These are phyloP conservation scores for Tulasnella sp. DNA, from an alignment of 768 basidiomycete species.

Conservation along the genomic window DNA sequence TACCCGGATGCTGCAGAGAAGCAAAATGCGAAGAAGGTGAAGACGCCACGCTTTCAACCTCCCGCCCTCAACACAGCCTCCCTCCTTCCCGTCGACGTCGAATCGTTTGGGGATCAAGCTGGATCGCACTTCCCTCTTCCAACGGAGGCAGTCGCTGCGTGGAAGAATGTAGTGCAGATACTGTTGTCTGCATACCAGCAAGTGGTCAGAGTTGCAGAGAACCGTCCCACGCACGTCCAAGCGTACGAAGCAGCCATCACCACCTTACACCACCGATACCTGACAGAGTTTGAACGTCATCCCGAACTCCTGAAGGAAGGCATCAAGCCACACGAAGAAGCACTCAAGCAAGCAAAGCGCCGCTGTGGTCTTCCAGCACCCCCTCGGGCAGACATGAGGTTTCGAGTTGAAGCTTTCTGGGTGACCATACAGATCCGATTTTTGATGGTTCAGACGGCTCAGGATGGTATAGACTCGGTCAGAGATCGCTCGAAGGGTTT, in stretches of 20 bases:
- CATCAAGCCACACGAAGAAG: constrained; percentile 35
- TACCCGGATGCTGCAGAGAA: too few relatives aligned
- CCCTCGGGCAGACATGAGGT: constrained; percentile 48
- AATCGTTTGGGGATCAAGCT: not conserved
- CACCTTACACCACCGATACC: constrained; percentile 39
- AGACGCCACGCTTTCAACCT: too few relatives aligned
- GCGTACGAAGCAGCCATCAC: constrained; percentile 55
- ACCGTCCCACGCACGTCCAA: constrained; percentile 42
- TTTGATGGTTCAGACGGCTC: constrained; percentile 36
- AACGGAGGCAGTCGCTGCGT: constrained; percentile 27
- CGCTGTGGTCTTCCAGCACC: constrained; percentile 42
- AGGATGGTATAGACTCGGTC: constrained; percentile 32
- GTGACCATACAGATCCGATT: constrained; percentile 43
- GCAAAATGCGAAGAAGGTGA: too few relatives aligned
- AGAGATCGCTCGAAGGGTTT: constrained; percentile 16
- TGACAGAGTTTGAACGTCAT: constrained; percentile 22
- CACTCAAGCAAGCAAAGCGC: constrained; percentile 40
- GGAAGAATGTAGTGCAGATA: constrained; percentile 31
- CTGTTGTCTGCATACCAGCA: constrained; percentile 33
- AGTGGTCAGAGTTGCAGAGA: constrained; percentile 33
- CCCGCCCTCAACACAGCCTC: not conserved
- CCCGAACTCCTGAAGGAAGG: constrained; percentile 30
- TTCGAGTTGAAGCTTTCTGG: constrained; percentile 51
- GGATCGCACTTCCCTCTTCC: not conserved
- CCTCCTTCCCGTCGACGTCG: not conserved